Conservation (phyloP, 2,329 filamentous ascomycete species). For the Hypoxylon sp. region DNA sequence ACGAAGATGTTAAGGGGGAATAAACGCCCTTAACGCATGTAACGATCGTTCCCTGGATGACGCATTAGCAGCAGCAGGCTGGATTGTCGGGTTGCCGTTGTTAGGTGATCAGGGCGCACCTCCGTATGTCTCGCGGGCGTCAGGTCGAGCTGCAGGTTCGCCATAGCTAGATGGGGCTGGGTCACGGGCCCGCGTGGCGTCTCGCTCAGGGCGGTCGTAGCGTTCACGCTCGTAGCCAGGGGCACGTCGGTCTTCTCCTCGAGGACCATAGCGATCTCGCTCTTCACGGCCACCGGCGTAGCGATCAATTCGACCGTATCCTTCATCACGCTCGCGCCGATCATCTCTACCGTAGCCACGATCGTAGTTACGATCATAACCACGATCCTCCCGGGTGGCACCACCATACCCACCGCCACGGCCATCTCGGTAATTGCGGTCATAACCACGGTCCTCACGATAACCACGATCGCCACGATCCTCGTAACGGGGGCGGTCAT, state of each 20-base stretch:
- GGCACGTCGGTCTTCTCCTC: constrained; percentile 49
- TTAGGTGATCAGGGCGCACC: constrained; percentile 54
- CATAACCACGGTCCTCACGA: constrained; percentile 61
- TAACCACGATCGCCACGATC: constrained; percentile 61
- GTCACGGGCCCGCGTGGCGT: constrained; percentile 58
- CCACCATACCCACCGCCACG: constrained; percentile 57
- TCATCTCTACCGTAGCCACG: constrained; percentile 64
- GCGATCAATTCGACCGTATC: constrained; percentile 52
- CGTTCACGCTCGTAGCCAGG: constrained; percentile 54
- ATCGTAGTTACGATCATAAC: constrained; percentile 58
- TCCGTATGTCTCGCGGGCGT: constrained; percentile 61
- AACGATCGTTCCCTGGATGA: constrained; percentile 48
- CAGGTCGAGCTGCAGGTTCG: constrained; percentile 60
- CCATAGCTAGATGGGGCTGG: constrained; percentile 59
- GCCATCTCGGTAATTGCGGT: constrained; percentile 58
- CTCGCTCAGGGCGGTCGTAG: constrained; percentile 66
- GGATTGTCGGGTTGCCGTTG: constrained; percentile 40
- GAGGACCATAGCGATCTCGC: constrained; percentile 50
- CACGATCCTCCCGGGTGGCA: constrained; percentile 38
- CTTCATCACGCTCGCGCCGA: constrained; percentile 61
- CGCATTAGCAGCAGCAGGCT: constrained; percentile 48
- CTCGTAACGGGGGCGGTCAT: constrained; percentile 57
- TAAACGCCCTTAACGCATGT: constrained; percentile 36
- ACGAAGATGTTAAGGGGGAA: constrained; percentile 20
- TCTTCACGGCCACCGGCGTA: constrained; percentile 52